phyloP scores from a whole-genome alignment of 495 filamentous ascomycete species.

The Hypomontagnella monticulosa region DNA sequence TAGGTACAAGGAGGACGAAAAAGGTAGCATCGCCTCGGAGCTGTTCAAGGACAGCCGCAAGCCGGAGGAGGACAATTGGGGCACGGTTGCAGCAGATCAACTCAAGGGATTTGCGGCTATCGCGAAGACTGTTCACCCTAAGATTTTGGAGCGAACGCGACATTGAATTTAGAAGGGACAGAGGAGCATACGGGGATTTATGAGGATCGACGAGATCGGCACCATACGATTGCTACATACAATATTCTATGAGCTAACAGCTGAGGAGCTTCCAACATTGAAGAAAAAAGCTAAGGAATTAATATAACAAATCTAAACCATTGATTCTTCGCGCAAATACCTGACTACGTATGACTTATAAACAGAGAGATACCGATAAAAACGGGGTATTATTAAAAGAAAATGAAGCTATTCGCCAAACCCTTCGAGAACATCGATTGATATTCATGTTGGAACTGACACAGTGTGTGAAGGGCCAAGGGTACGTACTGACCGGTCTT shows the following conservation, averaged over 20 bases:
- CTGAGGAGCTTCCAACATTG: too few relatives aligned
- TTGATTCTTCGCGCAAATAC: too few relatives aligned
- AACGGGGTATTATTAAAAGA: too few relatives aligned
- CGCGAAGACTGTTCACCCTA: conserved; percentile 41
- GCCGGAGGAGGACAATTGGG: conserved; percentile 47
- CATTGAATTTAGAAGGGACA: background rate
- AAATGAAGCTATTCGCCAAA: too few relatives aligned
- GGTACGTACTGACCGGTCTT: too few relatives aligned
- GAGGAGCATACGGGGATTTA: background rate
- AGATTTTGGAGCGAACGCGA: conserved; percentile 1
- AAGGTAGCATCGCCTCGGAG: conserved; percentile 40
- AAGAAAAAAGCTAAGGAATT: too few relatives aligned
- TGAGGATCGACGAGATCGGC: background rate
- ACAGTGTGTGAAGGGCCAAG: too few relatives aligned
- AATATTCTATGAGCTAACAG: background rate
- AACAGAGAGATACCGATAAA: too few relatives aligned
- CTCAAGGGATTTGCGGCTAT: conserved; percentile 48
- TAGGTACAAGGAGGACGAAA: conserved; percentile 38
- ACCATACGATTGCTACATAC: background rate
- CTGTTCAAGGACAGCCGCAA: conserved; percentile 49
- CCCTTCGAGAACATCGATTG: too few relatives aligned
- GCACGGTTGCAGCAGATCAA: conserved; percentile 46
- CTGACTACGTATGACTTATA: too few relatives aligned
- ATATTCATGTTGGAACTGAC: too few relatives aligned
- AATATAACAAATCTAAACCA: too few relatives aligned